Conservation (phyloP, 352 stramenopile genomes). For the Pythium scleroteichum region DNA sequence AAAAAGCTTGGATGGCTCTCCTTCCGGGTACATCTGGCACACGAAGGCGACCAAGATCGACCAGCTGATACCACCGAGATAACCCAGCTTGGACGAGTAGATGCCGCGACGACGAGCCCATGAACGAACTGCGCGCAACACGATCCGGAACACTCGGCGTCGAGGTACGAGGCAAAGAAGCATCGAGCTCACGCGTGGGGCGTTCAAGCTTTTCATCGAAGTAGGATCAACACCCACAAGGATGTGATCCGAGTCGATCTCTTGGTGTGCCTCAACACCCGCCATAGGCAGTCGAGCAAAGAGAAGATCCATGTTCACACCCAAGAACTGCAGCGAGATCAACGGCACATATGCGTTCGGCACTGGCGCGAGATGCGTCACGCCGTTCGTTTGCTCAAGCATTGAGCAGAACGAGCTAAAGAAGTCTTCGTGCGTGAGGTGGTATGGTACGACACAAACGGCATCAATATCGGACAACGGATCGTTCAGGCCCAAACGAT, state of each 20-base stretch:
- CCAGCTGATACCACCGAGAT: conserved; percentile 97
- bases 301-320: conserved; percentile 91
- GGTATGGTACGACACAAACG: conserved; percentile 78
- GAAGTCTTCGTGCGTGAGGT: conserved; percentile 86
- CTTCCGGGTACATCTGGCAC: conserved; percentile 88
- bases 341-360: conserved; percentile 92
- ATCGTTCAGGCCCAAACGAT: conserved; percentile 81
- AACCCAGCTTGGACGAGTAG: conserved; percentile 97
- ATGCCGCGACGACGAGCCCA: conserved; percentile 90
- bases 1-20: conserved; percentile 71
- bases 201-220: conserved; percentile 95
- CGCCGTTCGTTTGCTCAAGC: conserved; percentile 60
- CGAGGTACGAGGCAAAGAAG: conserved; percentile 91
- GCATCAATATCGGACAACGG: conserved; percentile 83
- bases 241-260: conserved; percentile 88
- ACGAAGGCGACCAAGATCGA: conserved; percentile 97
- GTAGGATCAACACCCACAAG: conserved; percentile 91
- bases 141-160: conserved; percentile 87
- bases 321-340: conserved; percentile 89
- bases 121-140: conserved; percentile 70
- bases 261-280: conserved; percentile 64
- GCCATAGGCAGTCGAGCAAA: conserved; percentile 82
- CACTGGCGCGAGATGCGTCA: conserved; percentile 80
- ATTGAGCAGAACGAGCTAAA: conserved; percentile 75
- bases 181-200: conserved; percentile 94